phyloP scores from a whole-genome alignment of 2,329 filamentous ascomycete species.

The Diaporthe velutina region DNA sequence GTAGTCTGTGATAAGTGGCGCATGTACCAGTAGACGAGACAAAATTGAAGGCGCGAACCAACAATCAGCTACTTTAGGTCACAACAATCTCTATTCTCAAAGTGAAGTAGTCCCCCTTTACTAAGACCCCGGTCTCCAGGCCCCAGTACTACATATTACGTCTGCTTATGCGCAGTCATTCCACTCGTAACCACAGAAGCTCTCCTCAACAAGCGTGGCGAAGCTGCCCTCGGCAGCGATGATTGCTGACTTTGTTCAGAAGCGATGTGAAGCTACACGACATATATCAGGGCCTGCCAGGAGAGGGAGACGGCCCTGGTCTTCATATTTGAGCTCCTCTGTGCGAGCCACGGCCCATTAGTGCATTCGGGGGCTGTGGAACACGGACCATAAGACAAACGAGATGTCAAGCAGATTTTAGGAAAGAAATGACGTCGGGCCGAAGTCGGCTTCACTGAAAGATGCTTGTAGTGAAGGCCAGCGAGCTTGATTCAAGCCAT shows the following conservation, averaged over 20 bases:
- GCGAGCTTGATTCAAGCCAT: background rate
- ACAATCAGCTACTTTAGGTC: background rate
- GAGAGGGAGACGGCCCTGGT: too few species aligned
- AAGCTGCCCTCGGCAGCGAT: background rate
- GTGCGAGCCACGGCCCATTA: too few species aligned
- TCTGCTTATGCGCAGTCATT: too few species aligned
- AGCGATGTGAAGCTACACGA: too few species aligned
- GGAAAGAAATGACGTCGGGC: too few species aligned
- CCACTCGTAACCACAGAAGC: background rate
- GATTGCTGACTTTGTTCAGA: too few species aligned
- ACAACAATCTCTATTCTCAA: background rate
- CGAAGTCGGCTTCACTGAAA: too few species aligned
- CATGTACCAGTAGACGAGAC: constrained; percentile 14
- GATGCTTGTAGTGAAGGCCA: background rate
- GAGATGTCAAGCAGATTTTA: too few species aligned
- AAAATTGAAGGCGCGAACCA: background rate
- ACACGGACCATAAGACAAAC: too few species aligned
- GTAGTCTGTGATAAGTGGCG: background rate
- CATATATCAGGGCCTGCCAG: too few species aligned
- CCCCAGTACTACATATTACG: background rate
- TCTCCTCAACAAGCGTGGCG: constrained; percentile 48
- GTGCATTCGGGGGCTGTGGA: too few species aligned
- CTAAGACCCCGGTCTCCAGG: background rate
- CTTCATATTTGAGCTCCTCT: too few species aligned
- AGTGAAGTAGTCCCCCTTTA: background rate